Base-by-base conservation (phyloP, 129 eudicot genomes). In the Chrysanthemum makinoi region DNA sequence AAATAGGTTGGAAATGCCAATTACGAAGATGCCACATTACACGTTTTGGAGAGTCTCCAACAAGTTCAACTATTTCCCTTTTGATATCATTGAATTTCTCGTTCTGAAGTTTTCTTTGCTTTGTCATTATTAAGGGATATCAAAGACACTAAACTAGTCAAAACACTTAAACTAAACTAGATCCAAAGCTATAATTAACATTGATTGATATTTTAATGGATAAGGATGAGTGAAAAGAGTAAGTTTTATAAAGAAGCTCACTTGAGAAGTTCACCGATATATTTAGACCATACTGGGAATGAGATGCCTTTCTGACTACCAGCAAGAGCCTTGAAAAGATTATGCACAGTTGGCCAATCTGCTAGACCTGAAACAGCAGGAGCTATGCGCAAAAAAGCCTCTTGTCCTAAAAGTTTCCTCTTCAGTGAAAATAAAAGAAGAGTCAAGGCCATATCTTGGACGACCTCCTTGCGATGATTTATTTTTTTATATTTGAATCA, bases 351-450 rank as follows among this genome's bases (percentile, higher is more conserved):
- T 46, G 91, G 61, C 82, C 85, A 76, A 84, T 94, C 99, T 80
- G 99, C 99, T 66, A 94, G 81, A 54, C 99, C 99, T 20, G 96
- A 82, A 79, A 94, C 80, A 82, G 99, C 97, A 69, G 99, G 97
- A 65, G 96, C 97, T 49, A 94, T 85, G 68, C 97, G 99, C 74
- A 89, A 63, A 75, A 94, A 94, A 69, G 99, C 99, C 72, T 87
- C 85, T 80, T 90, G 87, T 69, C 87, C 87, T 58, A 94, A 91
- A 44, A 87, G 79, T 77, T 84, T 82, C 78, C 68, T 77, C 99
- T 94, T 59, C 62, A 81, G 69, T 35, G 16, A 75, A 77, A 44
- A 68, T 24, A 22, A 47, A 67, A 55, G 11, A 16, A 33, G 10
- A 39, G 46, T 39, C 1, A 39, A 39, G 2, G 46, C 8, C 44